Base-by-base conservation (phyloP, 768 basidiomycete genomes). In the Xerocomus spinulosus region DNA sequence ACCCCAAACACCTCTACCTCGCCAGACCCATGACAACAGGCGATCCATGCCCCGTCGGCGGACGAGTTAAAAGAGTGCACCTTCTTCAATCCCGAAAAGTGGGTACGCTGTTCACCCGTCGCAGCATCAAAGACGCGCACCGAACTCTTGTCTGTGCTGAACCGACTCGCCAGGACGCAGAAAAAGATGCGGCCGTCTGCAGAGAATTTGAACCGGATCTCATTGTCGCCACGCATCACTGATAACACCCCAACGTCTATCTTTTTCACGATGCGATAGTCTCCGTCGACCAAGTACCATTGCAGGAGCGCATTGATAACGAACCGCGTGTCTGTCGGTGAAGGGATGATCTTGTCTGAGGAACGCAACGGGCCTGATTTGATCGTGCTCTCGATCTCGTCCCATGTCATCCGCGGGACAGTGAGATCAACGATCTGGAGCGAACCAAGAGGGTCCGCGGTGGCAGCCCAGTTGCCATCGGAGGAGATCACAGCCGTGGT, bases 381-480 rank as follows among this genome's bases (percentile, higher is more conserved):
- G 5, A 8, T 4, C 2, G 7, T 12, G 0, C 9, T 0, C 0
- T 14, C 28, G 0, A 48, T 0, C 0, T 50, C 47, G 3, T 50
- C 57, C 57, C 57, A 58, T 1, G 39, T 39, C 13, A 1, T 23
- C 17, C 4, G 1, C 3, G 13, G n/a, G 2, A 46, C 9, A 3
- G 36, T 34, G 15, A 54, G 46, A 30, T 58, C 56, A 2, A 26
- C 10, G 15, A 54, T 51, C n/a, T 36, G 4, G n/a, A 58, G 39
- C 21, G 39, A 44, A 0, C 56, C 57, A 15, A 9, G 30, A 20
- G 18, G 0, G 17, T 38, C 23, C 2, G 44, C 42, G 2, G 49
- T 47, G 25, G 54, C 63, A 17, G 59, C 41, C 49, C 49, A 47
- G 12, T 14, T 42, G 0, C 62, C n/a, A n/a, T n/a, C 62, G 36